These are phyloP conservation scores for Zygosaccharomyces sapae DNA, from an alignment of 1,139 yeast genomes.

Conservation along the genomic window DNA sequence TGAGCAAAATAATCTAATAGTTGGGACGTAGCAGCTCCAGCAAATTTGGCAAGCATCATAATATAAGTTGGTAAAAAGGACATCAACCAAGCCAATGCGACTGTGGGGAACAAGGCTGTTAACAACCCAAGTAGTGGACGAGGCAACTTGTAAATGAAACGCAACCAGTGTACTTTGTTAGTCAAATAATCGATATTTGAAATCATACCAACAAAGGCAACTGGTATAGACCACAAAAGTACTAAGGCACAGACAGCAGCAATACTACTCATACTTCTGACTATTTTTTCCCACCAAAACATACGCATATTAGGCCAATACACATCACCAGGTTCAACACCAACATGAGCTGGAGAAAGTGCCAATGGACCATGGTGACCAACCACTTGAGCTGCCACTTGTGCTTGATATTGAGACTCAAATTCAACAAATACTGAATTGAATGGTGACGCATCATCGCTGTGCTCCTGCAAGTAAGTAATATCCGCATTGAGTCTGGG, in stretches of 20 bases:
- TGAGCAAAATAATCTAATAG: slow-evolving; percentile 70
- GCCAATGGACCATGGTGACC: slow-evolving; percentile 65
- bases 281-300: slow-evolving; percentile 78
- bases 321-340: slow-evolving; percentile 74
- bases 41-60: slow-evolving; percentile 57
- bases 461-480: slow-evolving; percentile 53
- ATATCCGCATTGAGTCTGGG: slow-evolving; percentile 68
- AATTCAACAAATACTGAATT: slow-evolving; percentile 83
- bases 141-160: slow-evolving; percentile 71
- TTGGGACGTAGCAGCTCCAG: slow-evolving; percentile 64
- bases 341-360: slow-evolving; percentile 58
- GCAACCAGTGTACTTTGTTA: slow-evolving; percentile 61
- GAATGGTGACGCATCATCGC: slow-evolving; percentile 43
- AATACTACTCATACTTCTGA: slow-evolving; percentile 55
- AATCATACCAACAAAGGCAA: slow-evolving; percentile 89
- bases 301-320: slow-evolving; percentile 83
- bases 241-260: slow-evolving; percentile 59
- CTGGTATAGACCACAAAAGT: slow-evolving; percentile 91
- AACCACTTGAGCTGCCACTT: slow-evolving; percentile 78
- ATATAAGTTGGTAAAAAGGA: slow-evolving; percentile 70
- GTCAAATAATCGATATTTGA: slow-evolving; percentile 77
- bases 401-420: slow-evolving; percentile 81
- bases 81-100: slow-evolving; percentile 80
- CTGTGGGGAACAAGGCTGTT: slow-evolving; percentile 82
- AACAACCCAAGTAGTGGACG: slow-evolving; percentile 64